These are phyloP conservation scores for Orbilia blumenaviensis DNA, from an alignment of 2,329 filamentous ascomycete species.

Conservation along the genomic window DNA sequence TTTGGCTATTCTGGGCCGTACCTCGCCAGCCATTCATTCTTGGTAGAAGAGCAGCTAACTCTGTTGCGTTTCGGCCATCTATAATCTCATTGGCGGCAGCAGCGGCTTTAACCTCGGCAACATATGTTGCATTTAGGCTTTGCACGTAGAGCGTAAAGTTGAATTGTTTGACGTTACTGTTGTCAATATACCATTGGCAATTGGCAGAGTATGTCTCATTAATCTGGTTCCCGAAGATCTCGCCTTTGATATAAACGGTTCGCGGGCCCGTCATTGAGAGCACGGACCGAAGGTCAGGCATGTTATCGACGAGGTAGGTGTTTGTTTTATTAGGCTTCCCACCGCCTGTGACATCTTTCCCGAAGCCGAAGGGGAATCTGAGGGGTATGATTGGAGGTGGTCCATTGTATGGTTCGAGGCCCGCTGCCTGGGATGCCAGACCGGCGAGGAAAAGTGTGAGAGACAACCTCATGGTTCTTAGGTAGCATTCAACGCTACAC, in stretches of 20 bases:
- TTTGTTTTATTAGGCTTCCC: conserved; percentile 29
- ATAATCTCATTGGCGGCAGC: conserved; percentile 29
- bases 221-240: conserved; percentile 46
- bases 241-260: conserved; percentile 52
- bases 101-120: conserved; percentile 38
- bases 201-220: conserved; percentile 45
- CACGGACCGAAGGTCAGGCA: conserved; percentile 47
- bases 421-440: background rate
- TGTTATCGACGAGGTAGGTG: conserved; percentile 52
- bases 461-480: conserved; percentile 1
- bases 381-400: conserved; percentile 31
- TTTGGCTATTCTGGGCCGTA: conserved; percentile 52
- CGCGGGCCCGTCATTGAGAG: conserved; percentile 42
- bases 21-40: conserved; percentile 54
- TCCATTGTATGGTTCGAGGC: conserved; percentile 29
- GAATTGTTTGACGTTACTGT: conserved; percentile 43
- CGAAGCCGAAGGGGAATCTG: conserved; percentile 49
- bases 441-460: background rate
- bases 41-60: conserved; percentile 29
- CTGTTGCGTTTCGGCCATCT: conserved; percentile 51
- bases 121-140: conserved; percentile 50
- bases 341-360: conserved; percentile 43
- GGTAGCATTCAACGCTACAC: background rate
- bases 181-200: conserved; percentile 55
- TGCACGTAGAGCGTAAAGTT: conserved; percentile 54